phyloP scores from a whole-genome alignment of 768 basidiomycete genomes.

The Boletellus ananiceps region DNA sequence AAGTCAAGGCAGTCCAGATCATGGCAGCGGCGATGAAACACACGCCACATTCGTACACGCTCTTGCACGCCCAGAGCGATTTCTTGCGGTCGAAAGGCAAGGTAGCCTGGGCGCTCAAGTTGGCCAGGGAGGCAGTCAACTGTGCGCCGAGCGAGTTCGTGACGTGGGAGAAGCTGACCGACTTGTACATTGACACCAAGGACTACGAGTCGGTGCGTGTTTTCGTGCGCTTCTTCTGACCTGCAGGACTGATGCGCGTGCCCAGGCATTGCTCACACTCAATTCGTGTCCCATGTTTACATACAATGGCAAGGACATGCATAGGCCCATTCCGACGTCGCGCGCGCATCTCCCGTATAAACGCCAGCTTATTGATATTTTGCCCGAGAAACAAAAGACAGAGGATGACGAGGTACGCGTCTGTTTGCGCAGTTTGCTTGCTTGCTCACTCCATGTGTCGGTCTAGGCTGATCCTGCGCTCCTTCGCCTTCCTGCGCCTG shows the following conservation, averaged over 20 bases:
- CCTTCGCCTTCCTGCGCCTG: constrained; percentile 91
- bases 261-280: constrained; percentile 76
- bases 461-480: constrained; percentile 87
- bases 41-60: constrained; percentile 89
- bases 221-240: not conserved
- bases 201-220: constrained; percentile 66
- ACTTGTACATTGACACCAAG: constrained; percentile 86
- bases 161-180: constrained; percentile 97
- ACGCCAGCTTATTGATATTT: constrained; percentile 80
- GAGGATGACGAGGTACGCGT: constrained; percentile 75
- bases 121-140: constrained; percentile 94
- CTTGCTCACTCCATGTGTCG: not conserved
- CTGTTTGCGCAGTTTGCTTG: not conserved
- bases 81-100: constrained; percentile 86
- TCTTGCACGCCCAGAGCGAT: constrained; percentile 92
- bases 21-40: constrained; percentile 79
- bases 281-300: constrained; percentile 99
- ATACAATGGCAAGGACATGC: constrained; percentile 92
- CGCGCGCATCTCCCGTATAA: constrained; percentile 85
- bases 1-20: constrained; percentile 96
- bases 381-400: constrained; percentile 77
- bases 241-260: not conserved
- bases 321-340: constrained; percentile 75
- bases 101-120: constrained; percentile 81
- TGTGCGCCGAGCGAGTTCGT: constrained; percentile 98